Evolutionary conservation across 2,329 filamentous ascomycete species (phyloP).

Genomic region (Aspergillus sergii): DNA sequence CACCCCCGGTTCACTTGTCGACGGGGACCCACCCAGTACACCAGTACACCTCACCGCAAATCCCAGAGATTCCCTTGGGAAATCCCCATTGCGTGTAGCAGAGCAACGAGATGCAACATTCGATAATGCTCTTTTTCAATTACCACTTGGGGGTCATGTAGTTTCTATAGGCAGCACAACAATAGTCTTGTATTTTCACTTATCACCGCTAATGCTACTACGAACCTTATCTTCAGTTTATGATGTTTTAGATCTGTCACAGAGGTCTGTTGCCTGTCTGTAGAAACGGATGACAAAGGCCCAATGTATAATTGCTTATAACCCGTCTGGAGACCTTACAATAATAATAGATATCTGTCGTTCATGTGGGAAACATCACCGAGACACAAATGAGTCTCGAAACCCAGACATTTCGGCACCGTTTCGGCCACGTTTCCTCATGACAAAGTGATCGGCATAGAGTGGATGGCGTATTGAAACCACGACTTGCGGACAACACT

Average conservation of each 20-base stretch:
- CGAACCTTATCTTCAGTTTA: not conserved
- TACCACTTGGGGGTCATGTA: not conserved
- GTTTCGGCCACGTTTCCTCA: not conserved
- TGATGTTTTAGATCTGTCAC: not conserved
- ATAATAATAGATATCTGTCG: not conserved
- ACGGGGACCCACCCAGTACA: not conserved
- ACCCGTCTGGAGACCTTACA: not conserved
- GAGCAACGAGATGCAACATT: not conserved
- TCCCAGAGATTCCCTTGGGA: not conserved
- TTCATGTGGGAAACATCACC: not conserved
- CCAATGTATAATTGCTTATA: not conserved
- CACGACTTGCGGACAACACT: not conserved
- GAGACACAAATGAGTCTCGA: not conserved
- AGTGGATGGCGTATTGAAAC: not conserved
- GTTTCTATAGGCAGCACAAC: not conserved
- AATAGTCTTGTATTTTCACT: too few species aligned
- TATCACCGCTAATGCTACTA: rapidly evolving
- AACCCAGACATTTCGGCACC: not conserved
- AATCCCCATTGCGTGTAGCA: not conserved
- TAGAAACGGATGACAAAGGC: not conserved
- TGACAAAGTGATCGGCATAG: not conserved
- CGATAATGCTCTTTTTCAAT: not conserved
- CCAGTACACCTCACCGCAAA: not conserved
- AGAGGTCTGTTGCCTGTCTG: not conserved
- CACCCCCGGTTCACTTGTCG: not conserved